These are phyloP conservation scores for Veloboletus limbatus DNA, from an alignment of 1,284 basidiomycete genomes.

Conservation along the genomic window DNA sequence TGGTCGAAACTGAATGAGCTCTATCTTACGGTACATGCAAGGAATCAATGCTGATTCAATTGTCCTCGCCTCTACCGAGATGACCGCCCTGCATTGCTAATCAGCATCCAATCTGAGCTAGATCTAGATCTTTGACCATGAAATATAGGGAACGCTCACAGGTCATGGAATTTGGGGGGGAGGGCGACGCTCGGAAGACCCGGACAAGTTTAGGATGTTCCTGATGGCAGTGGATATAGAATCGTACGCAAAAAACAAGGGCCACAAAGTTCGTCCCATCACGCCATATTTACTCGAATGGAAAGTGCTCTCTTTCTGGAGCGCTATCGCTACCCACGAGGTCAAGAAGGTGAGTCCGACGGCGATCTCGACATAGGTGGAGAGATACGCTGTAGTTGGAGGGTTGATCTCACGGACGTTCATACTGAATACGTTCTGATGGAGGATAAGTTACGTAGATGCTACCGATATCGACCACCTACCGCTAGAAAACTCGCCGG, in stretches of 20 bases:
- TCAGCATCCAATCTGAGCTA: slow-evolving; percentile 6
- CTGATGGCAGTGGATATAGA: slow-evolving; percentile 3
- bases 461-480: slow-evolving; percentile 21
- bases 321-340: slow-evolving; percentile 43
- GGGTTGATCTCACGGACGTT: slow-evolving; percentile 41
- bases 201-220: background rate
- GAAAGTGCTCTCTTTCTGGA: slow-evolving; percentile 30
- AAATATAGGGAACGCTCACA: slow-evolving; percentile 12
- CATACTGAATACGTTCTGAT: slow-evolving; percentile 37
- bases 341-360: slow-evolving; percentile 48
- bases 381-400: slow-evolving; percentile 32
- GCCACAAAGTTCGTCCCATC: slow-evolving; percentile 18
- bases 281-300: slow-evolving; percentile 1
- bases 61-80: background rate
- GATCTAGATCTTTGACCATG: background rate
- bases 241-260: slow-evolving; percentile 8
- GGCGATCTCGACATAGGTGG: slow-evolving; percentile 41
- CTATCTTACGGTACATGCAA: too few relatives aligned
- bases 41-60: background rate
- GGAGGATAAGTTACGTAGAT: slow-evolving; percentile 1
- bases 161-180: background rate
- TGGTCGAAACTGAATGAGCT: too few relatives aligned
- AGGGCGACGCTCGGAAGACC: background rate
- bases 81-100: background rate
- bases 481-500: slow-evolving; percentile 37